Base-by-base conservation (phyloP, 73 alveolate genomes). In the Tetrahymena elliotti region DNA sequence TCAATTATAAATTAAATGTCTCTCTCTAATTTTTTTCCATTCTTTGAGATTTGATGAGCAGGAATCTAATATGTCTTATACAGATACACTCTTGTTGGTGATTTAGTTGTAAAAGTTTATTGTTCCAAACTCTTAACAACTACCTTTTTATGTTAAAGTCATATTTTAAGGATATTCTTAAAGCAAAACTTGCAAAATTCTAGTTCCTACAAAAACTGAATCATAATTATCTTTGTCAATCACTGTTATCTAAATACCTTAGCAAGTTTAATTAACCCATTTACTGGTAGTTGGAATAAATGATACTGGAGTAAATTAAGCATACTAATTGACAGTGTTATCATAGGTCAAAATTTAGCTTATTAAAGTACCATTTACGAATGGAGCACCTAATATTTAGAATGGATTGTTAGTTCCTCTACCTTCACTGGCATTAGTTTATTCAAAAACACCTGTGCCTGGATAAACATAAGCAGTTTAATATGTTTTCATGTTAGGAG, bases 331-430 rank as follows among this genome's bases (percentile, higher is more conserved):
- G n/a, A 68, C 88, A 68, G 88, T 68, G n/a, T n/a, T n/a, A 68
- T 68, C 88, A 5, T 68, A 4, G 3, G 88, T 27, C n/a, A 68
- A n/a, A 16, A 68, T 68, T 31, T 68, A n/a, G n/a, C 88, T 68
- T 7, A 68, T 31, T 27, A 27, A 68, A 68, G 88, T 68, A 22
- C 88, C 88, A 68, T 68, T 68, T 36, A 52, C 83, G 6, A 47
- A 84, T 40, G 96, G 96, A 33, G 95, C 93, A n/a, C 96, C 96
- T 33, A 94, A 33, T 7, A 39, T 94, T 88, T 94, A 94, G 83
- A 94, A 94, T n/a, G 96, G 96, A n/a, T 94, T 93, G n/a, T 93
- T 83, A 94, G 96, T 94, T 38, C 96, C 96, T 88, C 96, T 94
- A 31, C 96, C 96, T 94, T 94, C 96, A n/a, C 96, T 94, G 16